Evolutionary conservation across 371 early-diverging fungal genomes (phyloP), one percentile per base, ranked within the genome.

Genomic region (Rhizopus delemar): DNA sequence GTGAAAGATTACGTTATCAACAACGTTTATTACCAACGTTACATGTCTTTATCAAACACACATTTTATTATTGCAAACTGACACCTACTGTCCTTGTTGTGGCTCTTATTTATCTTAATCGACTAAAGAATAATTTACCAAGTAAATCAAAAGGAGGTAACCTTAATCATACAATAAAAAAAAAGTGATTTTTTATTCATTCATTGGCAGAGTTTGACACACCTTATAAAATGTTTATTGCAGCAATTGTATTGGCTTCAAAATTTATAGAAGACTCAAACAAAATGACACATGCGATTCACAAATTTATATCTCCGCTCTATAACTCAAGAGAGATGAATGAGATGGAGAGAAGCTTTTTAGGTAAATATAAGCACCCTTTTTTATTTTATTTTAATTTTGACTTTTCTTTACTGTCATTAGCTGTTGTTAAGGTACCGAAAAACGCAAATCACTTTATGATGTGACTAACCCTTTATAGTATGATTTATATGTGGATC

Each of bases 141-240:
- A 66, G 52, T 34, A 69, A 78, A 57, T 87, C 91, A 46, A 80
- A 80, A 57, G 89, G 88, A 38, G 75, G 75, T 74, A 62, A 36
- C 0, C 1, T 11, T 43, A 36, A 36, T 8, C 2, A 36, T 8
- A 36, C 36, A 36, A 36, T 8, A 6, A 36, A 36, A 36, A 36
- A 36, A 36, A 36, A 36, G 11, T 8, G 2, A 1, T 8, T 36
- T 36, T 36, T 39, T 39, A 7, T 29, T 49, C 28, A 54, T 3
- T 32, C 29, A 39, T 22, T 33, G 39, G 15, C 63, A 75, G 85
- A 87, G 56, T 82, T 80, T 46, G 91, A 88, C 60, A 88, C 91
- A 13, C 89, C 88, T 16, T 87, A 88, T 64, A 82, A 86, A 59
- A 81, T 90, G 56, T 87, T 89, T 57, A 63, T 89, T 60, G 87